phyloP scores from a whole-genome alignment of 106 monocot species.

The Dendrobium catenatum region DNA sequence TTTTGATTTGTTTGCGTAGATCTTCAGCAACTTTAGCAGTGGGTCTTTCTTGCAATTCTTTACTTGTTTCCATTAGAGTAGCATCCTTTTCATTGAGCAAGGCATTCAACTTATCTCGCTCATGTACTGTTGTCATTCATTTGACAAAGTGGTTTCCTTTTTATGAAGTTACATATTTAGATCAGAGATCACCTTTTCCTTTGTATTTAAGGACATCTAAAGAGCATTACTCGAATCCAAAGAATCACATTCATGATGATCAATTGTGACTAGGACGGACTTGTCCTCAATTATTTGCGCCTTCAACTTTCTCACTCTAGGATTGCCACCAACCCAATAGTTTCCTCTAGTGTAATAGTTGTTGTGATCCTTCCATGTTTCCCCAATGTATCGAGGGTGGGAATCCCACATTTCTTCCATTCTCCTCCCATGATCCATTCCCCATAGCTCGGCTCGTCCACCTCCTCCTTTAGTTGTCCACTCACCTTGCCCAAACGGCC shows the following conservation, averaged over 20 bases:
- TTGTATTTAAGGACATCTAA: slow-evolving; percentile 81
- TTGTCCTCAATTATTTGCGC: too few relatives aligned
- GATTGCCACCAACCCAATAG: too few relatives aligned
- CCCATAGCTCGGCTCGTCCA: too few relatives aligned
- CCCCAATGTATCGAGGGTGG: too few relatives aligned
- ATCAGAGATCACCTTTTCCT: slow-evolving; percentile 68
- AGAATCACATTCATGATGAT: slow-evolving; percentile 18
- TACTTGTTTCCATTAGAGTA: slow-evolving; percentile 49
- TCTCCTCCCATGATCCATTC: too few relatives aligned
- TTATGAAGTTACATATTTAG: slow-evolving; percentile 59
- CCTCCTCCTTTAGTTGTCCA: too few relatives aligned
- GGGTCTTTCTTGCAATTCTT: slow-evolving; percentile 88
- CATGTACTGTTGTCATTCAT: slow-evolving; percentile 71
- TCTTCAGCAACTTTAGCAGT: slow-evolving; percentile 82
- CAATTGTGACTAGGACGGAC: too few relatives aligned
- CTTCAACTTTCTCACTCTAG: too few relatives aligned
- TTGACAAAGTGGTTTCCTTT: slow-evolving; percentile 64
- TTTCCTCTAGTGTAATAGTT: too few relatives aligned
- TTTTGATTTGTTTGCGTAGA: slow-evolving; percentile 85
- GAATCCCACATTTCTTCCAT: too few relatives aligned
- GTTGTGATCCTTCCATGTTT: too few relatives aligned
- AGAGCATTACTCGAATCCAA: slow-evolving; percentile 57
- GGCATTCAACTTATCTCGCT: slow-evolving; percentile 64
- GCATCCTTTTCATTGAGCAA: slow-evolving; percentile 79
- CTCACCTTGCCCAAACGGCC: too few relatives aligned